Evolutionary conservation across 441 rosid species (phyloP).

Genomic region (Populus hybrid): DNA sequence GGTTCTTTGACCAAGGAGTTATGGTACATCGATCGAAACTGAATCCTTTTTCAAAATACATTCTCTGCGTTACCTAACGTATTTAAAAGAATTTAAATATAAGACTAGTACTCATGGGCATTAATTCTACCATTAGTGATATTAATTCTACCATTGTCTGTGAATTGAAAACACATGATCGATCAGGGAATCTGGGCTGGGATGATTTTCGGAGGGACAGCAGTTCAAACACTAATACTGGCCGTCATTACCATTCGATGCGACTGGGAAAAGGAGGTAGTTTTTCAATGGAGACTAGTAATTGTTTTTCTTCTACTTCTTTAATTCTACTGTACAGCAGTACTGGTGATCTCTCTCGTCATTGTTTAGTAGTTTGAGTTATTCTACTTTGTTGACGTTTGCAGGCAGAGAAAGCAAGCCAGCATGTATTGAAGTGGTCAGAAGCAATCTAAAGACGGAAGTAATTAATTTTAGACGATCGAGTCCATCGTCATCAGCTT

Average conservation of each 20-base stretch:
- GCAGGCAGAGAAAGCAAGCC: conserved; percentile 64
- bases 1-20: conserved; percentile 71
- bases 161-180: not conserved
- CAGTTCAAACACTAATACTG: conserved; percentile 62
- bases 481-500: not conserved
- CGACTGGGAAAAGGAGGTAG: conserved; percentile 89
- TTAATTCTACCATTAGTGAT: not conserved
- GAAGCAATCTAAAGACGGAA: conserved; percentile 22
- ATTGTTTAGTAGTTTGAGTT: not conserved
- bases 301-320: not conserved
- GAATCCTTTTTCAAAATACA: no score
- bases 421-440: conserved; percentile 61
- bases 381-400: not conserved
- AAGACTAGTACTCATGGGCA: conserved; percentile 12
- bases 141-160: not conserved
- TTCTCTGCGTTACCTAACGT: no score
- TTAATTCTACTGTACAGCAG: not conserved
- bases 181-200: conserved; percentile 88
- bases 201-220: conserved; percentile 91
- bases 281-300: not conserved
- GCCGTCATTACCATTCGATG: conserved; percentile 54
- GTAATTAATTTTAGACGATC: not conserved
- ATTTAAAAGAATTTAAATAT: no score
- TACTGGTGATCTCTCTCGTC: not conserved
- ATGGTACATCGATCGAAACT: conserved; percentile 38